Evolutionary conservation across 139 green algal genomes (phyloP).

Genomic region (Chlamydomonas incerta): DNA sequence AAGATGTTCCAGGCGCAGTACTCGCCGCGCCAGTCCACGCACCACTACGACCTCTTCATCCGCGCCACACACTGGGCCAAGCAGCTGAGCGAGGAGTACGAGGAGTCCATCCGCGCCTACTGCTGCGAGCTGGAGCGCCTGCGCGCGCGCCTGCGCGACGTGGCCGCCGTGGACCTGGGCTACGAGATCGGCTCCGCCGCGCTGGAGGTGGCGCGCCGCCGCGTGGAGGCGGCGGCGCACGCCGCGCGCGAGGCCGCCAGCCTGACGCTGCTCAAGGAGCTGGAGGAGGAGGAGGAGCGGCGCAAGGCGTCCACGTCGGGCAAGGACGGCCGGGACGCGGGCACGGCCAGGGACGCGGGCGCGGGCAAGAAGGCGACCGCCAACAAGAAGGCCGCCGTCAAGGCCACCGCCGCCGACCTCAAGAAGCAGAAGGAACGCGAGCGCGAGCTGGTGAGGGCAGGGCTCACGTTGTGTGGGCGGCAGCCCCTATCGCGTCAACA

Average conservation of each 20-base stretch:
- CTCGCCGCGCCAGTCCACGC: conserved; percentile 31
- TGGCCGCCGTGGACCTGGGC: conserved; percentile 70
- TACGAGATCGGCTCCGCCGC: conserved; percentile 62
- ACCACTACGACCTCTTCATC: conserved; percentile 61
- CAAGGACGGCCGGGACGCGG: conserved; percentile 8
- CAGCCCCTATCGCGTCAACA: too few relatives aligned
- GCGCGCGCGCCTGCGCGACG: conserved; percentile 55
- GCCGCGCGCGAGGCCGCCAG: conserved; percentile 66
- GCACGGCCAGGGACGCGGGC: background rate
- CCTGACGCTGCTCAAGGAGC: conserved; percentile 73
- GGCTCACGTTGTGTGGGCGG: too few relatives aligned
- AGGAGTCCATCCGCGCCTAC: conserved; percentile 59
- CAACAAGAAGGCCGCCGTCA: conserved; percentile 50
- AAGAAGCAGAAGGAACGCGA: conserved; percentile 47
- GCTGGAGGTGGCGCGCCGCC: conserved; percentile 60
- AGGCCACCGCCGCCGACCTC: too few relatives aligned
- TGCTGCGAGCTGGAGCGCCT: conserved; percentile 68
- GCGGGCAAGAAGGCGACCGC: conserved; percentile 51
- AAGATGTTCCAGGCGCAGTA: conserved; percentile 71
- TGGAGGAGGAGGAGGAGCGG: conserved; percentile 63
- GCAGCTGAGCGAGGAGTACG: conserved; percentile 65
- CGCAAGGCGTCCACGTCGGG: conserved; percentile 8
- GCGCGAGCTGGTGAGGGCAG: background rate
- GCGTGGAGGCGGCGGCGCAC: conserved; percentile 64
- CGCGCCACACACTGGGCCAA: conserved; percentile 67